Conservation (phyloP, 1,139 yeast genomes). For the Kodamaea suecica region DNA sequence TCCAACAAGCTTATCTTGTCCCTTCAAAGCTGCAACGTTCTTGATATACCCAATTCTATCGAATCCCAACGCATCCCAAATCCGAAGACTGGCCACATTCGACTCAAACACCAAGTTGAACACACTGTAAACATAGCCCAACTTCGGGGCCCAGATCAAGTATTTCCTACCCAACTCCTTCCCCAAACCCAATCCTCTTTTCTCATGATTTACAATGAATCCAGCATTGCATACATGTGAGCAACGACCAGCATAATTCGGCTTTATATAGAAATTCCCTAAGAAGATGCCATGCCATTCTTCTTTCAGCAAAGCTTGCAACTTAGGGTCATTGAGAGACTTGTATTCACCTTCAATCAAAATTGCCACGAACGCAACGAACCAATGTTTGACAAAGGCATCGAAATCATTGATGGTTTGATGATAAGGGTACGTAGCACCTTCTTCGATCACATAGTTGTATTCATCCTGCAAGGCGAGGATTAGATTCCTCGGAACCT, state of each 20-base stretch:
- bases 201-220: conserved; percentile 55
- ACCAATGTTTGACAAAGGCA: conserved; percentile 42
- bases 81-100: conserved; percentile 60
- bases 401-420: conserved; percentile 21
- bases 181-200: conserved; percentile 64
- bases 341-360: conserved; percentile 38
- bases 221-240: conserved; percentile 82
- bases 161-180: conserved; percentile 58
- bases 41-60: conserved; percentile 68
- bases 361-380: conserved; percentile 44
- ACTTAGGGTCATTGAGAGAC: conserved; percentile 12
- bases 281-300: conserved; percentile 47
- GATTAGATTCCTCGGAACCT: conserved; percentile 35
- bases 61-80: conserved; percentile 78
- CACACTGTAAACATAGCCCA: conserved; percentile 77
- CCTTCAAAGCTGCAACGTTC: conserved; percentile 64
- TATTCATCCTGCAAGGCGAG: conserved; percentile 36
- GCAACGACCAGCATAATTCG: conserved; percentile 74
- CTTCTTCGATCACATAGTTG: conserved; percentile 48
- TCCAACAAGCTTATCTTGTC: conserved; percentile 56
- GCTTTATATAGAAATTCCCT: conserved; percentile 73
- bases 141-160: conserved; percentile 59
- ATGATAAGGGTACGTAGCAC: conserved; percentile 48
- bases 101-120: conserved; percentile 78
- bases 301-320: conserved; percentile 13